Conservation (phyloP, 2,329 filamentous ascomycete species). For the Teratosphaeria pseudoeucalypti region DNA sequence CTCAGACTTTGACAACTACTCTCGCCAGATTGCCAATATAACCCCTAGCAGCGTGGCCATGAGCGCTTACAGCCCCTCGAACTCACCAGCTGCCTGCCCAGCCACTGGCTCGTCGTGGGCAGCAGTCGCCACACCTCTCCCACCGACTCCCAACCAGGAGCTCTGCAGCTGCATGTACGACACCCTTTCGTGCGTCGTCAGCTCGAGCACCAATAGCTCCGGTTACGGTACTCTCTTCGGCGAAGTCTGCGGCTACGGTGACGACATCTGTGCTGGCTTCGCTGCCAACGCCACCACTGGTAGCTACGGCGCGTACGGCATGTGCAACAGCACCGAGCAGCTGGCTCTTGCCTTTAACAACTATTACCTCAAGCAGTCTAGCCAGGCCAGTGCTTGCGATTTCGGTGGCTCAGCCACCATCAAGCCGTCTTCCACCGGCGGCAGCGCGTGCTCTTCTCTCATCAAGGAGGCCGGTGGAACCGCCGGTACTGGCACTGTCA, state of each 20-base stretch:
- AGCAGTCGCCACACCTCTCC: slow-evolving; percentile 56
- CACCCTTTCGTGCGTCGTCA: slow-evolving; percentile 60
- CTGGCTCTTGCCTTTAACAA: slow-evolving; percentile 63
- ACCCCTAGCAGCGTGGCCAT: slow-evolving; percentile 56
- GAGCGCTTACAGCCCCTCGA: slow-evolving; percentile 61
- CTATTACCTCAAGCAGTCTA: slow-evolving; percentile 53
- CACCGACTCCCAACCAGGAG: slow-evolving; percentile 65
- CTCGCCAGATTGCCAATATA: slow-evolving; percentile 57
- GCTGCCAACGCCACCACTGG: slow-evolving; percentile 55
- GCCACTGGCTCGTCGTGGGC: slow-evolving; percentile 51
- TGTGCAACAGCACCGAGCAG: slow-evolving; percentile 62
- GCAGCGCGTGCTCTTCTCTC: slow-evolving; percentile 46
- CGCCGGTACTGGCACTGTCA: slow-evolving; percentile 47
- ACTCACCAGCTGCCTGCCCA: slow-evolving; percentile 64
- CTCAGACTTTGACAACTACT: slow-evolving; percentile 61
- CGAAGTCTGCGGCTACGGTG: slow-evolving; percentile 54
- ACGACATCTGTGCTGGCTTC: slow-evolving; percentile 57
- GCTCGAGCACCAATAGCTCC: slow-evolving; percentile 45
- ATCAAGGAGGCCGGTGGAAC: slow-evolving; percentile 52
- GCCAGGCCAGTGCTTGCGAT: slow-evolving; percentile 50
- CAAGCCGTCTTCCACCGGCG: slow-evolving; percentile 38
- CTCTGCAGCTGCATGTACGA: slow-evolving; percentile 82
- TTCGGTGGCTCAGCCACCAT: slow-evolving; percentile 58
- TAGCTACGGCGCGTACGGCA: slow-evolving; percentile 65
- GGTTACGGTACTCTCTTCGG: slow-evolving; percentile 61